phyloP scores from a whole-genome alignment of 768 basidiomycete species.

The Hydnomerulius pinastri region DNA sequence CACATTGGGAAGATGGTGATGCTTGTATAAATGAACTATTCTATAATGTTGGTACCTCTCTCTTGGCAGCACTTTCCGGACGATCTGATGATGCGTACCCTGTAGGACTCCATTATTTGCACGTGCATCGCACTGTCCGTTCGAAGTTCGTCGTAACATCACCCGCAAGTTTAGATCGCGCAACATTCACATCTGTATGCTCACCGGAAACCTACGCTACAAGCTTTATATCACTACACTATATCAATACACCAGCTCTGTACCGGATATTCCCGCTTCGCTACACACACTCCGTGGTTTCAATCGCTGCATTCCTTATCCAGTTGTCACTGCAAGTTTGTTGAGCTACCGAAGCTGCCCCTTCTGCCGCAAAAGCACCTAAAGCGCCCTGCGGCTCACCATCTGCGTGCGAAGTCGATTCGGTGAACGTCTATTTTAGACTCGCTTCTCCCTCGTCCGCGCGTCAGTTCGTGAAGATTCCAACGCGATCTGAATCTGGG shows the following conservation, averaged over 20 bases:
- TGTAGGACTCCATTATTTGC: conserved; percentile 71
- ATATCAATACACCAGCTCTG: conserved; percentile 11
- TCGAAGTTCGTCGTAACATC: conserved; percentile 41
- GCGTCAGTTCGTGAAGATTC: conserved; percentile 27
- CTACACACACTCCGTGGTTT: conserved; percentile 6
- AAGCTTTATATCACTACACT: conserved; percentile 9
- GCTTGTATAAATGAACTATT: conserved; percentile 77
- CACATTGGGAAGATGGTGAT: conserved; percentile 89
- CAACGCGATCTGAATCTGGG: conserved; percentile 7
- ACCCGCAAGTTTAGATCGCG: not conserved
- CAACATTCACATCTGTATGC: conserved; percentile 24
- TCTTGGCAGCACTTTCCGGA: conserved; percentile 9
- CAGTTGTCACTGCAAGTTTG: conserved; percentile 18
- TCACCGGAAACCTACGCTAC: conserved; percentile 15
- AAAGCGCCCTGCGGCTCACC: conserved; percentile 2
- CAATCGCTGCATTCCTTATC: conserved; percentile 17
- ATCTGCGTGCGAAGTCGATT: conserved; percentile 3
- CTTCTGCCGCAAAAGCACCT: conserved; percentile 8
- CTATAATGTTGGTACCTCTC: conserved; percentile 59
- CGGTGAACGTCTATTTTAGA: conserved; percentile 23
- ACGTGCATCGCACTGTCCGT: conserved; percentile 65
- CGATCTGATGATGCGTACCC: conserved; percentile 10
- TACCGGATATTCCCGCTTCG: conserved; percentile 12
- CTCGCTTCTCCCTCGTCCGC: conserved; percentile 13
- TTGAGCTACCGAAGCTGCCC: conserved; percentile 18